Evolutionary conservation across 345 rosid species (phyloP).

Genomic region (Reutealis trisperma): DNA sequence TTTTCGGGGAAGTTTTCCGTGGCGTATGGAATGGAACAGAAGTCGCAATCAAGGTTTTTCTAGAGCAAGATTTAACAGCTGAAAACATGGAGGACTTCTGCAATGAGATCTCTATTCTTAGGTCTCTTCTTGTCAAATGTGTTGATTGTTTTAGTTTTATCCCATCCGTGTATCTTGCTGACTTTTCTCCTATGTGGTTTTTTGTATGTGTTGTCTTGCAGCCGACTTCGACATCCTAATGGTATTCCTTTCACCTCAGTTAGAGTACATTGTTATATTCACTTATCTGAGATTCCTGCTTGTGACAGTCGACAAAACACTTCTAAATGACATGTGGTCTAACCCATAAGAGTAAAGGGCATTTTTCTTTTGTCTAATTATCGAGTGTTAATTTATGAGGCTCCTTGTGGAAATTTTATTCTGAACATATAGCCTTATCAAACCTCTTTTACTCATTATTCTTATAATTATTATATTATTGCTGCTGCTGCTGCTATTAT

Average conservation of each 20-base stretch:
- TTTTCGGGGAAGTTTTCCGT: constrained; percentile 96
- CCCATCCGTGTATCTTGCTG: constrained; percentile 35
- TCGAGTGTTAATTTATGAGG: background rate
- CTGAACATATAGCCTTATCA: background rate
- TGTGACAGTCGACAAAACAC: background rate
- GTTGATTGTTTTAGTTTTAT: constrained; percentile 19
- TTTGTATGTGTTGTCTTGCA: constrained; percentile 42
- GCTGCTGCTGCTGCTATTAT: background rate
- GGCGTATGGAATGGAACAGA: constrained; percentile 99
- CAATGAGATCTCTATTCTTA: constrained; percentile 94
- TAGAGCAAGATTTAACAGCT: constrained; percentile 94
- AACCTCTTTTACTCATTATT: background rate
- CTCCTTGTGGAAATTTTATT: background rate
- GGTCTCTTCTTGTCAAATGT: constrained; percentile 52
- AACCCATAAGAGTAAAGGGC: background rate
- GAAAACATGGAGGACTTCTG: constrained; percentile 99
- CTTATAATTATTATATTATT: background rate
- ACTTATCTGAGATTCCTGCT: background rate
- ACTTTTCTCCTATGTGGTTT: constrained; percentile 22
- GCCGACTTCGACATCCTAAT: constrained; percentile 97
- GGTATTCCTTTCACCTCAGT: constrained; percentile 50
- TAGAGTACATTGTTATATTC: background rate
- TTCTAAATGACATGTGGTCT: background rate
- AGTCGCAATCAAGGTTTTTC: constrained; percentile 92
- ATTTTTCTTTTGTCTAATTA: background rate